These are phyloP conservation scores for Podila clonocystis DNA, from an alignment of 192 early-diverging fungal species.

Conservation along the genomic window DNA sequence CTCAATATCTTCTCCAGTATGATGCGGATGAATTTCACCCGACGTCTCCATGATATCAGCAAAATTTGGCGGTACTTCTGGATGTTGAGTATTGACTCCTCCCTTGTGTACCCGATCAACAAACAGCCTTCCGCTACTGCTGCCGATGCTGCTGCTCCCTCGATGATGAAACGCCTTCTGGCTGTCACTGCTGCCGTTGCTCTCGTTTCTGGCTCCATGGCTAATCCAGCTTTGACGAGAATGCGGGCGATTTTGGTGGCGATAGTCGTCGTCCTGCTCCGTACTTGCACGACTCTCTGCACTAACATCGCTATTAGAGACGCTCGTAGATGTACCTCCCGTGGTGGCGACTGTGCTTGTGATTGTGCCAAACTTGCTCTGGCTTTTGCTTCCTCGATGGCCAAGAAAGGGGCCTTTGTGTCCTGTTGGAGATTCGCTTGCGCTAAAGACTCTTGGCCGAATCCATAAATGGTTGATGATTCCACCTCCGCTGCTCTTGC, in stretches of 20 bases:
- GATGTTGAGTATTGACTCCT: background rate
- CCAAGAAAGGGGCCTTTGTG: background rate
- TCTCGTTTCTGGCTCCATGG: background rate
- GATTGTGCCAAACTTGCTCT: background rate
- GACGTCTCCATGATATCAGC: constrained; percentile 13
- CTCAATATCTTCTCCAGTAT: constrained; percentile 3
- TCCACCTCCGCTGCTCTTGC: background rate
- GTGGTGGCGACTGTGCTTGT: background rate
- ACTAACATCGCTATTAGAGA: constrained; percentile 18
- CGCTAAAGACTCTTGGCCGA: background rate
- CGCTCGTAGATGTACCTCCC: constrained; percentile 2
- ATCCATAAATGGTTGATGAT: background rate
- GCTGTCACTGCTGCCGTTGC: background rate
- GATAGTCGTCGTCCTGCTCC: background rate
- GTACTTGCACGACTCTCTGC: constrained; percentile 5
- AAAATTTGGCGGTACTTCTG: background rate
- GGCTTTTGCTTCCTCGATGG: background rate
- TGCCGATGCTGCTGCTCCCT: background rate
- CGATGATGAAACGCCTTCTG: background rate
- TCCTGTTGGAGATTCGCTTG: background rate
- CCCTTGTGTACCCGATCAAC: background rate
- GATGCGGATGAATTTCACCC: constrained; percentile 5
- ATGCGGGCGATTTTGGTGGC: background rate
- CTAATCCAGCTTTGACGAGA: background rate
- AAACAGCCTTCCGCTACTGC: background rate